Percentiles rank a stretch among this genome's conserved stretches.
phyloP scores from a whole-genome alignment of 2,329 filamentous ascomycete species.

The Daldinia eschscholtzii region DNA sequence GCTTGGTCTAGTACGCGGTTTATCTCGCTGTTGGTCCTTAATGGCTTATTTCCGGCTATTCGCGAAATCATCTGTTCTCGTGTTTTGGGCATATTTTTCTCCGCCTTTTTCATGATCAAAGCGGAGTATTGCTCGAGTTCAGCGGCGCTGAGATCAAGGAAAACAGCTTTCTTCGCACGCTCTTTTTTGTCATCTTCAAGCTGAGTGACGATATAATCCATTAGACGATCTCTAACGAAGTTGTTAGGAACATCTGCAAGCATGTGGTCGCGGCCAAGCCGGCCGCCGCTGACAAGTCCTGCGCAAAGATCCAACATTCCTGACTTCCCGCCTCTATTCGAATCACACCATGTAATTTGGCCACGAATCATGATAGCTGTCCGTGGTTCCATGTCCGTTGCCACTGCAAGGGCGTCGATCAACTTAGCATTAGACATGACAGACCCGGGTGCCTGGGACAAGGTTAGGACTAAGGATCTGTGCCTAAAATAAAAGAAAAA shows the following conservation, averaged over 20 bases:
- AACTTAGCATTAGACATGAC: background rate
- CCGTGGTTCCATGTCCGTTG: background rate
- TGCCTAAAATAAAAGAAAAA: too few relatives aligned
- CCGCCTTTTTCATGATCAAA: background rate
- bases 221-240: background rate
- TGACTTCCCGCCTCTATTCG: background rate
- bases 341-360: background rate
- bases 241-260: constrained; percentile 3
- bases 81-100: background rate
- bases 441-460: background rate
- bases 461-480: background rate
- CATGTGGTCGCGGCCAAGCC: background rate
- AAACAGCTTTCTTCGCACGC: background rate
- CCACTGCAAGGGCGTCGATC: background rate
- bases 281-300: background rate
- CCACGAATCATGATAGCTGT: background rate
- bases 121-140: background rate
- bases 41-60: background rate
- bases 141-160: background rate
- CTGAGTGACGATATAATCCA: background rate
- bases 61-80: background rate
- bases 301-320: background rate
- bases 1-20: background rate
- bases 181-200: background rate
- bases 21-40: background rate